phyloP scores from a whole-genome alignment of 164 flowering plant genomes.

The Piper longum region DNA sequence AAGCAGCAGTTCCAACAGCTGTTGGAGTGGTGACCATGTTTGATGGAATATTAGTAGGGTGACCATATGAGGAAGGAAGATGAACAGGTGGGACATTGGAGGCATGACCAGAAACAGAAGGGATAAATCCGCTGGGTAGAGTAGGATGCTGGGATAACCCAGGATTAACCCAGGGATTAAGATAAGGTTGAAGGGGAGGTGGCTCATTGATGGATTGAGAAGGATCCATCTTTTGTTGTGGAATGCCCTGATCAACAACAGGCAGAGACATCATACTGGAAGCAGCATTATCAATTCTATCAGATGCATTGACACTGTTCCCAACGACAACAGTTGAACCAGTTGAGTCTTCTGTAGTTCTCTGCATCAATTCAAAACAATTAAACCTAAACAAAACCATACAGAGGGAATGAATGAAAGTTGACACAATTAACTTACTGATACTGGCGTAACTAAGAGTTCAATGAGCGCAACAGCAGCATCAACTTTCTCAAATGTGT shows the following conservation, averaged over 20 bases:
- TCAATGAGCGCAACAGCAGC: conserved; percentile 74
- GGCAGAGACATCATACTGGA: conserved; percentile 14
- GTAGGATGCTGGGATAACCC: conserved; percentile 19
- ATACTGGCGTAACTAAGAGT: conserved; percentile 53
- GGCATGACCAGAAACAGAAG: conserved; percentile 17
- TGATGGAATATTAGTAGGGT: conserved; percentile 27
- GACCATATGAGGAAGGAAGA: conserved; percentile 16
- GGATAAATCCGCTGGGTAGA: conserved; percentile 17
- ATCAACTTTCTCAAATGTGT: conserved; percentile 84
- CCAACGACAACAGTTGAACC: conserved; percentile 26
- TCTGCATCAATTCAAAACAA: conserved; percentile 19
- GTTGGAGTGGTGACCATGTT: conserved; percentile 20
- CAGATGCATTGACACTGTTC: conserved; percentile 12
- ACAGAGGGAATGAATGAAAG: background rate
- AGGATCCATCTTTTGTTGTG: conserved; percentile 24
- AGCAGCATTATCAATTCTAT: conserved; percentile 16
- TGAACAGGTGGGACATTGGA: conserved; percentile 15
- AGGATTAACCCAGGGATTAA: conserved; percentile 29
- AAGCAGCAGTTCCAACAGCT: conserved; percentile 18
- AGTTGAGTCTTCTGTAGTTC: conserved; percentile 25
- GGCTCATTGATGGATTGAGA: conserved; percentile 20
- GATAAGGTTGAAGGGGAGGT: conserved; percentile 30
- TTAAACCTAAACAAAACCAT: background rate
- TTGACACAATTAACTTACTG: conserved; percentile 37
- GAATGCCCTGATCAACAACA: conserved; percentile 21